A percentile compares a stretch with the other conserved stretches of the same genome.
Conservation (phyloP, 495 filamentous ascomycete species). For the Penicillium diatomitis region DNA sequence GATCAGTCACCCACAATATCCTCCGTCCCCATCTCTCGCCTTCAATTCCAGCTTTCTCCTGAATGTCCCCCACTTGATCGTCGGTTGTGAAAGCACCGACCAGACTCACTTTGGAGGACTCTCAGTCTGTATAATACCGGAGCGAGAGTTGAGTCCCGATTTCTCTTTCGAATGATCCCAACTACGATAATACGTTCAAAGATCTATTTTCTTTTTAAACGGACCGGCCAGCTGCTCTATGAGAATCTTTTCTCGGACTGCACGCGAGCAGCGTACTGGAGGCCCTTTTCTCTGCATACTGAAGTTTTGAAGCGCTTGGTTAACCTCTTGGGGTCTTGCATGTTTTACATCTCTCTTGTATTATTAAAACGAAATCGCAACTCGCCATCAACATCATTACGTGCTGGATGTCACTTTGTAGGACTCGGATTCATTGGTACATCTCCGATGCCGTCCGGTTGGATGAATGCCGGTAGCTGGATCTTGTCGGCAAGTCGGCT, state of each 20-base stretch:
- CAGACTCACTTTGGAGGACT: background rate
- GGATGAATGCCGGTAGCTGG: too few species aligned
- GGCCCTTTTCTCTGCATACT: slow-evolving; percentile 27
- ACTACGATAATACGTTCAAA: slow-evolving; percentile 15
- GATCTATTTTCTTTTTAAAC: slow-evolving; percentile 8
- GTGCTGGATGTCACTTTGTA: slow-evolving; percentile 15
- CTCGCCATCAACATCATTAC: slow-evolving; percentile 16
- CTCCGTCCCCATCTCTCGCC: slow-evolving; percentile 10
- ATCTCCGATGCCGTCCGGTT: too few species aligned
- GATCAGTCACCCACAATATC: slow-evolving; percentile 14
- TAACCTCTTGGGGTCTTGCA: slow-evolving; percentile 32
- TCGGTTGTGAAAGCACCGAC: slow-evolving; percentile 10
- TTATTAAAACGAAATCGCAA: slow-evolving; percentile 22
- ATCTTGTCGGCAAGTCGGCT: too few species aligned
- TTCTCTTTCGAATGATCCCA: slow-evolving; percentile 17
- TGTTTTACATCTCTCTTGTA: slow-evolving; percentile 26
- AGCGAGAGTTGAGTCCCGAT: slow-evolving; percentile 27
- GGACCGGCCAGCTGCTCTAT: background rate
- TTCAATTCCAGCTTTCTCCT: slow-evolving; percentile 2
- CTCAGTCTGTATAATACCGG: slow-evolving; percentile 31
- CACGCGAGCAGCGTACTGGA: slow-evolving; percentile 6
- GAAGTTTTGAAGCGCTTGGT: slow-evolving; percentile 36
- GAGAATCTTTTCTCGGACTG: background rate
- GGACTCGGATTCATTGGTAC: background rate
- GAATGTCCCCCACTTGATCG: background rate